Conservation (phyloP, 2,329 filamentous ascomycete genomes). For the Cordyceps cateniannulata region DNA sequence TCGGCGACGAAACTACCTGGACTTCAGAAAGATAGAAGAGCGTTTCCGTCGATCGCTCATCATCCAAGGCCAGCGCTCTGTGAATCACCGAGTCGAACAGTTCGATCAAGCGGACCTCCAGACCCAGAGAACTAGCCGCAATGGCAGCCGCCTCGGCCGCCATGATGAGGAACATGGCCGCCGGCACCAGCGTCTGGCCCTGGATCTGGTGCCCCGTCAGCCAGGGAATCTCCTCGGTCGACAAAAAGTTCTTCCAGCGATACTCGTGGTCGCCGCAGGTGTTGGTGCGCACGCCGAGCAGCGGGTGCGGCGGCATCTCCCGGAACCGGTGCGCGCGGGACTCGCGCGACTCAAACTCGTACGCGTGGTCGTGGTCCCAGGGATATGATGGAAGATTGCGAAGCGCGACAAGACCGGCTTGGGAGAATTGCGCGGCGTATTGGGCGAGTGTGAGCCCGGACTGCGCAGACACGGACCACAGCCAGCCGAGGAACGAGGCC, state of each 20-base stretch:
- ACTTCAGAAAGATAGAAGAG: slow-evolving; percentile 7
- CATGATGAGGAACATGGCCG: slow-evolving; percentile 26
- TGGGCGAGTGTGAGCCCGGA: neutral
- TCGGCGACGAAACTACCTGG: neutral
- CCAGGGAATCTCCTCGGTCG: slow-evolving; percentile 25
- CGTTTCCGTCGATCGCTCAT: slow-evolving; percentile 8
- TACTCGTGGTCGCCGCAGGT: slow-evolving; percentile 3
- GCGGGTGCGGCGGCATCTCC: neutral
- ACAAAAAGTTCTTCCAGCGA: slow-evolving; percentile 16
- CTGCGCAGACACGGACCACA: neutral
- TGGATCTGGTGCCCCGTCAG: slow-evolving; percentile 36
- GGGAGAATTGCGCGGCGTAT: neutral
- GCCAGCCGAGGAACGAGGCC: neutral
- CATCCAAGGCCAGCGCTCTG: slow-evolving; percentile 11
- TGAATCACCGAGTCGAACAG: slow-evolving; percentile 11
- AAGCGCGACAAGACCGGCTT: neutral
- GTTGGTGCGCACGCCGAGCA: slow-evolving; percentile 1
- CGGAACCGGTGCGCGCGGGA: neutral
- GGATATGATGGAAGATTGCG: neutral
- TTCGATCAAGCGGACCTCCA: neutral
- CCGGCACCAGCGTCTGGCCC: slow-evolving; percentile 34
- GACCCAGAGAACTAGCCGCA: neutral
- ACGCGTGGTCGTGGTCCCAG: slow-evolving; percentile 3
- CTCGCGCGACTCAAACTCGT: slow-evolving; percentile 1
- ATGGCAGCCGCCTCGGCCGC: slow-evolving; percentile 9